Evolutionary conservation across 768 basidiomycete genomes (phyloP).

Genomic region (Sistotremastrum niveocremeum): DNA sequence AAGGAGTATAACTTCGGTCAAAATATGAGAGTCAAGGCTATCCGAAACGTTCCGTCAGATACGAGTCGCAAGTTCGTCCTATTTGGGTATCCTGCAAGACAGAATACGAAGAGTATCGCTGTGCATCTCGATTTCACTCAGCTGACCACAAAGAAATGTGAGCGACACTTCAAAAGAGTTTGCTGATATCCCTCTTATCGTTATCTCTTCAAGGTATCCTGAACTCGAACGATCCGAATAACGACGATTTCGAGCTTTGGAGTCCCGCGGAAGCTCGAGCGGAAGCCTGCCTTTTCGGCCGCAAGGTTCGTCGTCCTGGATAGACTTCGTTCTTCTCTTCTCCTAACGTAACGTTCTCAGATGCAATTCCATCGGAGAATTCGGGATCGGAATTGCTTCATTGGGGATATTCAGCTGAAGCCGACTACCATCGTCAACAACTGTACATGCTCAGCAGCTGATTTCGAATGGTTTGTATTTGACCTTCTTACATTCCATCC

Average conservation of each 20-base stretch:
- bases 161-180: slow-evolving; percentile 14
- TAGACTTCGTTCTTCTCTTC: background rate
- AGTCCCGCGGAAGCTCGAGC: slow-evolving; percentile 82
- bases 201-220: slow-evolving; percentile 41
- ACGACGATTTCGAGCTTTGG: slow-evolving; percentile 97
- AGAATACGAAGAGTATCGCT: slow-evolving; percentile 36
- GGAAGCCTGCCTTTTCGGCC: slow-evolving; percentile 84
- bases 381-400: slow-evolving; percentile 67
- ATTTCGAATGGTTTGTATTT: slow-evolving; percentile 82
- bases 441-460: slow-evolving; percentile 57
- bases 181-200: background rate
- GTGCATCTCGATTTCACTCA: slow-evolving; percentile 84
- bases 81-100: slow-evolving; percentile 45
- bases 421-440: slow-evolving; percentile 40
- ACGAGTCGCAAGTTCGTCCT: slow-evolving; percentile 87
- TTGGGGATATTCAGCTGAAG: slow-evolving; percentile 52
- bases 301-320: slow-evolving; percentile 40
- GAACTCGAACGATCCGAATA: slow-evolving; percentile 50
- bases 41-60: slow-evolving; percentile 83
- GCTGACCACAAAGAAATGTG: slow-evolving; percentile 65
- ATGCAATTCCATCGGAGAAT: slow-evolving; percentile 84
- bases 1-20: slow-evolving; percentile 77
- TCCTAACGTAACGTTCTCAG: no score
- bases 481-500: background rate
- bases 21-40: slow-evolving; percentile 55